Evolutionary conservation across 352 stramenopile species (phyloP), one percentile per base, ranked within the genome.

Genomic region (Blastocystis sp.): DNA sequence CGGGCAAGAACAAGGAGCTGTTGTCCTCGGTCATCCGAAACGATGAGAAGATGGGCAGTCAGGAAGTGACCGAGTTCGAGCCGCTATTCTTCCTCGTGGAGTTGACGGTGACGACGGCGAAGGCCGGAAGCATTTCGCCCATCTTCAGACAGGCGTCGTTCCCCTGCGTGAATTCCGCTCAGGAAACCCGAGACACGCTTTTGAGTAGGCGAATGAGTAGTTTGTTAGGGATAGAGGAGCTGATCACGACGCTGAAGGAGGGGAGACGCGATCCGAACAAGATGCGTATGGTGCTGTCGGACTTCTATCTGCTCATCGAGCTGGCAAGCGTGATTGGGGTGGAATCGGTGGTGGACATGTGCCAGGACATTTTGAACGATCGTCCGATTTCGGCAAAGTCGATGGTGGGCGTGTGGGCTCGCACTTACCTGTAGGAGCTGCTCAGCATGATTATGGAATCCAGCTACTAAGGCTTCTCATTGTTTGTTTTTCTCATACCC

Each of bases 61-160:
- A 84, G 41, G 74, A 84, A 52, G 74, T 84, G 61, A 84, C 74
- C 2, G 45, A 69, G 28, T 84, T 84, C 53, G 74, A 84, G 61
- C 52, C 74, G 21, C 48, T 84, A 0, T 84, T 84, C 74, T 84
- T 84, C 74, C 74, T 84, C 21, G 74, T 84, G n/a, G 74, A 84
- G 41, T 59, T 84, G 28, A 84, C 74, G 53, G 56, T 84, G 14
- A 69, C 74, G 17, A 69, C 48, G 28, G 56, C 56, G 9, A 67
- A 69, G 40, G 60, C 56, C 4, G 34, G 60, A 2, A 69, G n/a
- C 28, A 17, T 41, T 11, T 19, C 52, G 21, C 48, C 52, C 9
- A 21, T 84, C 52, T 84, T 84, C 53, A 14, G 23, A 9, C 40
- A 17, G 3, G 43, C n/a, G 53, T 23, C 3, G 2, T 84, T 84